Evolutionary conservation across 345 rosid genomes (phyloP).

Genomic region (Pugionium dolabratum): DNA sequence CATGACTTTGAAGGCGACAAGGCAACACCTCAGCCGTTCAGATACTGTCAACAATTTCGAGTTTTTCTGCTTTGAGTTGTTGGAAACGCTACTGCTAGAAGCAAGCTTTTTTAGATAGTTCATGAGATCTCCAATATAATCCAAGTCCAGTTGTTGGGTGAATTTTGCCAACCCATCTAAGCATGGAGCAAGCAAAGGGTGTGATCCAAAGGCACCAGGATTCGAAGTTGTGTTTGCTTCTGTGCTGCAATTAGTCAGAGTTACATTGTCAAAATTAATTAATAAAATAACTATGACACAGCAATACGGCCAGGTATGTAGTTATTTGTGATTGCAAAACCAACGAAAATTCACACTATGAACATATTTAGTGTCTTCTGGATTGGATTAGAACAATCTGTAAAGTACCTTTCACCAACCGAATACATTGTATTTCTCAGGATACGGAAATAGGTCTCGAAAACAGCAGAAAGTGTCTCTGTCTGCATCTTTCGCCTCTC

Average conservation of each 20-base stretch:
- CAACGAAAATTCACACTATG: neutral
- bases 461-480: slow-evolving; percentile 78
- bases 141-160: slow-evolving; percentile 81
- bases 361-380: too few species aligned
- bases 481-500: slow-evolving; percentile 77
- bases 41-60: slow-evolving; percentile 53
- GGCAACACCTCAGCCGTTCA: slow-evolving; percentile 85
- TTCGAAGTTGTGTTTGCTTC: slow-evolving; percentile 42
- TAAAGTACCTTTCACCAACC: slow-evolving; percentile 52
- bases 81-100: slow-evolving; percentile 46
- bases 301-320: slow-evolving; percentile 4
- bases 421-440: slow-evolving; percentile 69
- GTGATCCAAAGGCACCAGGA: slow-evolving; percentile 47
- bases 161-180: slow-evolving; percentile 84
- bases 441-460: slow-evolving; percentile 89
- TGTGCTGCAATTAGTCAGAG: slow-evolving; percentile 44
- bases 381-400: neutral
- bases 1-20: slow-evolving; percentile 94
- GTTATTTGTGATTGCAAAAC: slow-evolving; percentile 16
- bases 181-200: slow-evolving; percentile 81
- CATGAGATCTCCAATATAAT: slow-evolving; percentile 89
- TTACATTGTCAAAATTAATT: neutral
- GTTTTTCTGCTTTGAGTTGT: slow-evolving; percentile 45
- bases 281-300: neutral
- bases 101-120: slow-evolving; percentile 85